Percentiles rank a stretch among this genome's conserved stretches.
phyloP scores from a whole-genome alignment of 805 yeast species.

The Starmerella asiatica region DNA sequence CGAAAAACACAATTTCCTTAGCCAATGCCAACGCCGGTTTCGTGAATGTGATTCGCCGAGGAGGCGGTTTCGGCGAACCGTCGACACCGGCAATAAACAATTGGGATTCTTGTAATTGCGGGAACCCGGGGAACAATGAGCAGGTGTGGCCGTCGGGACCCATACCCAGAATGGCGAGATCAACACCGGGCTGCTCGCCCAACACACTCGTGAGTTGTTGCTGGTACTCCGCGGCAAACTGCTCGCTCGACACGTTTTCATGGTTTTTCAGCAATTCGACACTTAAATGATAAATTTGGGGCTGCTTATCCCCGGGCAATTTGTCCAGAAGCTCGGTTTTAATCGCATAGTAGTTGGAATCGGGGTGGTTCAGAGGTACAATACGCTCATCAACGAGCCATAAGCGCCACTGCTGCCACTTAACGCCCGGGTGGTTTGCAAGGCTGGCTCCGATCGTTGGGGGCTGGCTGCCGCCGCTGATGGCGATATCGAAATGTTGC shows the following conservation, averaged over 20 bases:
- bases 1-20: constrained; percentile 57
- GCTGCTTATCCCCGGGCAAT: constrained; percentile 22
- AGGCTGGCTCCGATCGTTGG: constrained; percentile 54
- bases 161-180: constrained; percentile 68
- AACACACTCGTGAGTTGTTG: constrained; percentile 39
- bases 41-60: constrained; percentile 77
- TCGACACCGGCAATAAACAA: constrained; percentile 48
- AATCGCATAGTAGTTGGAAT: constrained; percentile 76
- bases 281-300: constrained; percentile 30
- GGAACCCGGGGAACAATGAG: constrained; percentile 80
- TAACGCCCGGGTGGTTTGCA: constrained; percentile 36
- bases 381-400: constrained; percentile 85
- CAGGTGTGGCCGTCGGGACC: constrained; percentile 97
- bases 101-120: constrained; percentile 40
- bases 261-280: constrained; percentile 32
- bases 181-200: constrained; percentile 29
- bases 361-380: constrained; percentile 68
- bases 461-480: constrained; percentile 85
- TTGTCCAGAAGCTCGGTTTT: constrained; percentile 45
- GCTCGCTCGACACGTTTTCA: constrained; percentile 6
- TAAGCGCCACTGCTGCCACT: constrained; percentile 36
- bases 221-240: constrained; percentile 38
- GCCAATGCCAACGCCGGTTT: constrained; percentile 55
- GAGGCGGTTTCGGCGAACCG: constrained; percentile 90
- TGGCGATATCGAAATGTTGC: constrained; percentile 53